A percentile compares a stretch with the other conserved stretches of the same genome.
These are phyloP conservation scores for Pichia sp. DNA, from an alignment of 1,139 yeast genomes.

Conservation along the genomic window DNA sequence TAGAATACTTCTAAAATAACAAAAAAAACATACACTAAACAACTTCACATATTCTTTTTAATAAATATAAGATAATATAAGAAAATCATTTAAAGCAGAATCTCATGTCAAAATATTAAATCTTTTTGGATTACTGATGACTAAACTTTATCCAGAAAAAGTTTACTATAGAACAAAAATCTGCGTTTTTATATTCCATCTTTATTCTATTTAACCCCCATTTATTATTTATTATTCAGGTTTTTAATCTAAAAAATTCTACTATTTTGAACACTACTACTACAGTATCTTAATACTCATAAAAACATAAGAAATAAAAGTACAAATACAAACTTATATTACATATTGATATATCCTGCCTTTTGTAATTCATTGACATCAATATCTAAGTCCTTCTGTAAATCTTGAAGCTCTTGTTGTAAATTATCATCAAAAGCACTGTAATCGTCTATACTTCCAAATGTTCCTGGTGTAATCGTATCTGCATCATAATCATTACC, in stretches of 20 bases:
- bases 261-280: background rate
- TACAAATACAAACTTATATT: background rate
- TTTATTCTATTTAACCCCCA: background rate
- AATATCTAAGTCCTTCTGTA: conserved; percentile 21
- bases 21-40: background rate
- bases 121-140: too few species aligned
- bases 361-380: conserved; percentile 16
- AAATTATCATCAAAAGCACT: conserved; percentile 13
- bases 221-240: conserved; percentile 11
- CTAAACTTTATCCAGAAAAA: too few species aligned
- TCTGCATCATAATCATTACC: conserved; percentile 17
- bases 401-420: conserved; percentile 19
- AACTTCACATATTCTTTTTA: background rate
- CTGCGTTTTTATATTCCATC: too few species aligned
- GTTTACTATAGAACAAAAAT: too few species aligned
- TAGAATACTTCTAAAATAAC: background rate
- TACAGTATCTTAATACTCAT: too few species aligned
- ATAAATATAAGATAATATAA: too few species aligned
- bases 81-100: too few species aligned
- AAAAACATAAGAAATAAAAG: background rate
- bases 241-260: conserved; percentile 7
- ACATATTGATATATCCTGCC: conserved; percentile 15
- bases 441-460: conserved; percentile 3
- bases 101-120: too few species aligned
- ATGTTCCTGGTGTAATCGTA: conserved; percentile 22